Conservation (phyloP, 345 rosid genomes). For the Isatis tinctoria region DNA sequence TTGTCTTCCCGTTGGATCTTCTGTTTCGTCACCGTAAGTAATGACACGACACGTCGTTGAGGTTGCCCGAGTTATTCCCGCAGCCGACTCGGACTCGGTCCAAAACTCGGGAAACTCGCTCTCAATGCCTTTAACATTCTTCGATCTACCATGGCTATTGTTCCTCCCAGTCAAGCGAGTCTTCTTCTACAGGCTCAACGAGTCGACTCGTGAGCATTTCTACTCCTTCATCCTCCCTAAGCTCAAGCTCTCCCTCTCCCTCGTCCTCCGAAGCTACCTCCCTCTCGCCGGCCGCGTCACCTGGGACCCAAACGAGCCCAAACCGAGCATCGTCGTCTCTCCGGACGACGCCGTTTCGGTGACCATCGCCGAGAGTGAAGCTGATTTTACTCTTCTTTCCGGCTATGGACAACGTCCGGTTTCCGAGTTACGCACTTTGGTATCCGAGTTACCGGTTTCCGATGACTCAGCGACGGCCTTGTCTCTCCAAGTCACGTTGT, state of each 20-base stretch:
- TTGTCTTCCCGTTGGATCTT: too few species aligned
- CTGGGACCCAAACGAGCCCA: slow-evolving; percentile 4
- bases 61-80: slow-evolving; percentile 14
- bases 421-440: slow-evolving; percentile 9
- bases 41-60: neutral
- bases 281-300: slow-evolving; percentile 34
- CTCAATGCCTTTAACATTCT: slow-evolving; percentile 26
- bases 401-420: neutral
- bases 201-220: slow-evolving; percentile 9
- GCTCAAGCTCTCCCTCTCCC: slow-evolving; percentile 36
- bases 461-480: slow-evolving; percentile 4
- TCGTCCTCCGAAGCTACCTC: slow-evolving; percentile 28
- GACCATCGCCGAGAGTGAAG: slow-evolving; percentile 22
- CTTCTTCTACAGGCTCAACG: slow-evolving; percentile 31
- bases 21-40: neutral
- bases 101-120: neutral
- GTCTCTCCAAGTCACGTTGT: slow-evolving; percentile 26
- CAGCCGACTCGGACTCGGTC: neutral
- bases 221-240: slow-evolving; percentile 28
- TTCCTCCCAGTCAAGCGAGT: slow-evolving; percentile 20
- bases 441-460: neutral
- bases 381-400: slow-evolving; percentile 23
- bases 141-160: slow-evolving; percentile 28
- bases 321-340: slow-evolving; percentile 24
- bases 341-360: slow-evolving; percentile 23